Conservation (phyloP, 495 filamentous ascomycete genomes). For the Penicillium lividum region DNA sequence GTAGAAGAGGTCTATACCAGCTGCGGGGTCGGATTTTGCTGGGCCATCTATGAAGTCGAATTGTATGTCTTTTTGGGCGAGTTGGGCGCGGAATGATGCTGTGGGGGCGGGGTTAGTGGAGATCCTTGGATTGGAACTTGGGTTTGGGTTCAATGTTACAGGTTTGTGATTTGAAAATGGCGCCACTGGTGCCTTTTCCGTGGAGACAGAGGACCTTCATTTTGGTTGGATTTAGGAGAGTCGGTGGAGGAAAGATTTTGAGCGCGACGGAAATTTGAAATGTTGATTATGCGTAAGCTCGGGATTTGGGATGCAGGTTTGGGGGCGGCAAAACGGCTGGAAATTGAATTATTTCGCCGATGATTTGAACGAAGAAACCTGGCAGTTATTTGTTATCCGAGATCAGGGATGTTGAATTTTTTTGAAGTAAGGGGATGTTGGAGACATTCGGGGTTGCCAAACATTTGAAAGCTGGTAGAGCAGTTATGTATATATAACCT, state of each 20-base stretch:
- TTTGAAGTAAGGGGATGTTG: not conserved
- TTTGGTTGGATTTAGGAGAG: constrained; percentile 1
- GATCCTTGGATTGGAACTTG: not conserved
- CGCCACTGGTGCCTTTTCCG: constrained; percentile 59
- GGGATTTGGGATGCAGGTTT: not conserved
- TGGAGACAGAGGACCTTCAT: constrained; percentile 67
- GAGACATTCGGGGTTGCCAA: not conserved
- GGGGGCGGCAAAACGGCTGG: not conserved
- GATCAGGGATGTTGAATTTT: not conserved
- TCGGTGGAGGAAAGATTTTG: not conserved
- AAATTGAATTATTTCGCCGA: not conserved
- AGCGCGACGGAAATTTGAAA: not conserved
- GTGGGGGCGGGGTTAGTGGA: constrained; percentile 28
- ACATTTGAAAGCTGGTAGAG: no score
- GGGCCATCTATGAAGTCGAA: constrained; percentile 63
- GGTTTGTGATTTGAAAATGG: constrained; percentile 60
- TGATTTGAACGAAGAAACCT: no score
- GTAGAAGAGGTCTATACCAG: constrained; percentile 57
- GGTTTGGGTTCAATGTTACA: constrained; percentile 34
- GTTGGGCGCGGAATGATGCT: constrained; percentile 45
- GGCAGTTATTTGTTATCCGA: no score
- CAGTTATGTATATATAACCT: no score
- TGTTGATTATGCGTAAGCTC: not conserved
- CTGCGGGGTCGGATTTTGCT: constrained; percentile 41
- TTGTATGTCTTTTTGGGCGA: constrained; percentile 35